phyloP scores from a whole-genome alignment of 1,284 basidiomycete genomes.

The Ustilago shanxiensis region DNA sequence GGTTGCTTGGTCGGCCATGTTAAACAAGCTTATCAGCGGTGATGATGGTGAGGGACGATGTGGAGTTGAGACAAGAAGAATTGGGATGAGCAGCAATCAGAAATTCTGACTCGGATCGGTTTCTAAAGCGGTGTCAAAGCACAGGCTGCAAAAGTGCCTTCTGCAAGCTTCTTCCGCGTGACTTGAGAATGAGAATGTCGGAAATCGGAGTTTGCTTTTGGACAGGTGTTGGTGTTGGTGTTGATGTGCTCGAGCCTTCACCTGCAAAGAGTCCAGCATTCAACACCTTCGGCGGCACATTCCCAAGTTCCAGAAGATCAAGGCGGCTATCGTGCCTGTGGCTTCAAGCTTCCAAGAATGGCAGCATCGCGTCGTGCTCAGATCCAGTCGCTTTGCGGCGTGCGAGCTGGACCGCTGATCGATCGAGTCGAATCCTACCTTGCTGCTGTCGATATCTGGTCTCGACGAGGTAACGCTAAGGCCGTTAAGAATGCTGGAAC shows the following conservation, averaged over 20 bases:
- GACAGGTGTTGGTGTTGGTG: background rate
- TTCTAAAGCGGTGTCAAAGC: background rate
- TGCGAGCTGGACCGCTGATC: constrained; percentile 41
- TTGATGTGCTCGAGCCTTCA: constrained; percentile 22
- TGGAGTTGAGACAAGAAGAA: constrained; percentile 9
- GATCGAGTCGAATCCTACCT: constrained; percentile 53
- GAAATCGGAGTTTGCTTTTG: constrained; percentile 21
- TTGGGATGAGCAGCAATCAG: background rate
- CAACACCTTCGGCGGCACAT: too few species aligned
- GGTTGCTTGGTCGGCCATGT: constrained; percentile 49
- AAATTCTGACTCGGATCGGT: constrained; percentile 39
- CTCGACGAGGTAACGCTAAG: constrained; percentile 49
- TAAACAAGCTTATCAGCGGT: constrained; percentile 7
- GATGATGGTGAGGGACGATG: constrained; percentile 6
- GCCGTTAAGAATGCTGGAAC: constrained; percentile 50
- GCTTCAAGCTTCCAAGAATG: constrained; percentile 13
- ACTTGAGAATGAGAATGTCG: constrained; percentile 11
- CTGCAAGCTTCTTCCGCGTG: constrained; percentile 15
- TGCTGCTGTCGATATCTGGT: constrained; percentile 52
- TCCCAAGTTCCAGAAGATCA: too few species aligned
- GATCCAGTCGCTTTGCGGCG: constrained; percentile 45
- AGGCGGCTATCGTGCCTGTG: background rate
- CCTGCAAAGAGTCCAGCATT: background rate
- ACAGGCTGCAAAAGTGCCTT: background rate
- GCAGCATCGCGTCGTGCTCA: constrained; percentile 47